Base-by-base conservation (phyloP, 2,329 filamentous ascomycete species). In the Metarhizium album region DNA sequence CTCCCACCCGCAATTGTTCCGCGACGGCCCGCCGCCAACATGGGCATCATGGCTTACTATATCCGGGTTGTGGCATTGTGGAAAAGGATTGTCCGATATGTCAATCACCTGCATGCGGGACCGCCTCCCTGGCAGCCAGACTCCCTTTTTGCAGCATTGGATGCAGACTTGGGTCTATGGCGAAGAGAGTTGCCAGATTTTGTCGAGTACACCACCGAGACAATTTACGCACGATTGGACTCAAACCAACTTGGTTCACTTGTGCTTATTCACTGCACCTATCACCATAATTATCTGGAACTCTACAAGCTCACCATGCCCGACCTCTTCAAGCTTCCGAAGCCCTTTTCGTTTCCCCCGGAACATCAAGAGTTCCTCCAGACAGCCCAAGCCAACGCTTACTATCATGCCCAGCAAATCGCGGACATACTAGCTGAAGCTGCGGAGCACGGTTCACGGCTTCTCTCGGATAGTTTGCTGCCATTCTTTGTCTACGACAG, bases 401-500 rank as follows among this genome's bases (percentile, higher is more conserved):
- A 67, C 48, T 61, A 66, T 18, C 67, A 70, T 33, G 68, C 68
- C 4, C 63, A 62, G 18, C 62, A 67, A 50, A 70, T 70, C 35
- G 62, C 69, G 3, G 59, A 59, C 7, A 69, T 71, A 20, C 52
- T 71, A 18, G 64, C 66, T 6, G 67, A 71, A 48, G 67, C 69
- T 7, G 65, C 66, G 2, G 64, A 67, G 37, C 69, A 73, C 53
- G 72, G 70, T 14, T 58, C 63, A 4, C 59, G 66, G 3, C 65
- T 70, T 35, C 54, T 74, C 23, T 70, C 70, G 0, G 72, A 74
- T 45, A 71, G 68, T 43, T 59, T 73, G 58, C 62, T 73, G 29
- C 71, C 71, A 1, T 72, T 70, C 16, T 74, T 74, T 52, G 66
- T 70, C 2, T 74, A 73, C 55, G 71, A 74, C 49, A 73, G 71